Percentiles rank a stretch among this genome's conserved stretches.
phyloP scores from a whole-genome alignment of 495 filamentous ascomycete species.

The Darksidea phi region DNA sequence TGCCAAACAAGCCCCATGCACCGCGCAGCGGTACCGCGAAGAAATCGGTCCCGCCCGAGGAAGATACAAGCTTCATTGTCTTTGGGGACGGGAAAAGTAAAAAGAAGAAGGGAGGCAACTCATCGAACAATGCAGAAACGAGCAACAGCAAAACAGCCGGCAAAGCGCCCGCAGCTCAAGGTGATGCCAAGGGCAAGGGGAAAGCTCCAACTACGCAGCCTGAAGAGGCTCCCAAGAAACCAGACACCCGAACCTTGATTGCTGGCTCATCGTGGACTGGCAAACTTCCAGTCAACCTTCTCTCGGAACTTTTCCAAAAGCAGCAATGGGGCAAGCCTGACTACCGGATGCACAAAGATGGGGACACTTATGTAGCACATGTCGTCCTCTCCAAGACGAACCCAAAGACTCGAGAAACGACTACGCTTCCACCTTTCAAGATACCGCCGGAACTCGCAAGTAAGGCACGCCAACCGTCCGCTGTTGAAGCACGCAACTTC shows the following conservation, averaged over 20 bases:
- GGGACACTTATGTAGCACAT: conserved; percentile 65
- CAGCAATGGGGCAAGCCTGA: conserved; percentile 94
- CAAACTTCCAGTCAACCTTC: conserved; percentile 88
- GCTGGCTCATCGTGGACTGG: conserved; percentile 97
- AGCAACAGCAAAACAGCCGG: conserved; percentile 6
- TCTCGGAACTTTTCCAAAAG: conserved; percentile 92
- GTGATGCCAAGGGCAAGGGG: conserved; percentile 29
- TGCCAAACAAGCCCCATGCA: conserved; percentile 37
- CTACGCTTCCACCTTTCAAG: conserved; percentile 73
- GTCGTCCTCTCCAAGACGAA: conserved; percentile 78
- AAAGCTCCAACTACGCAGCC: conserved; percentile 47
- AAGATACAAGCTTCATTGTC: conserved; percentile 65
- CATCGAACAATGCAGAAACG: conserved; percentile 21
- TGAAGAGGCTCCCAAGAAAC: conserved; percentile 66
- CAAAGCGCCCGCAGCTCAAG: conserved; percentile 23
- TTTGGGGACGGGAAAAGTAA: conserved; percentile 64
- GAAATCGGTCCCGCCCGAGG: conserved; percentile 37
- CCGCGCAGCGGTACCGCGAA: conserved; percentile 37
- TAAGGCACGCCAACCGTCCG: conserved; percentile 65
- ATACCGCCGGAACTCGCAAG: conserved; percentile 72
- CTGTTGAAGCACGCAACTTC: conserved; percentile 88
- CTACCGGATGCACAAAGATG: conserved; percentile 66
- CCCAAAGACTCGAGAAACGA: conserved; percentile 75
- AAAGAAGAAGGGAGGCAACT: conserved; percentile 43
- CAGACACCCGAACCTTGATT: conserved; percentile 81